A percentile compares a stretch with the other conserved stretches of the same genome.
phyloP scores from a whole-genome alignment of 225 moss, liverwort and hornwort genomes.

The Ulota crispa region DNA sequence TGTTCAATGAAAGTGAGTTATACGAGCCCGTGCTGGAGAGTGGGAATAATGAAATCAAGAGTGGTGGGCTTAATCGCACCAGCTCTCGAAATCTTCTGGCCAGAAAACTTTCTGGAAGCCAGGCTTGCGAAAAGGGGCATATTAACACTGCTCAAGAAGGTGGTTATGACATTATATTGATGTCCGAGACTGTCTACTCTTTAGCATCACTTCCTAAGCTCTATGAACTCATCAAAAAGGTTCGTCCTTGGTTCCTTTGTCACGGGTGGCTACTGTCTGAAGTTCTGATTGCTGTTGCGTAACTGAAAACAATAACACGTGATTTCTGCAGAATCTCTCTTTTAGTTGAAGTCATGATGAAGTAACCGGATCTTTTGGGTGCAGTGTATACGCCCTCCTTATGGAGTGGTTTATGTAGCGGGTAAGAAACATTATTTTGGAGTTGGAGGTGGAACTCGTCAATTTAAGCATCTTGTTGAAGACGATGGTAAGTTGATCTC shows the following conservation, averaged over 20 bases:
- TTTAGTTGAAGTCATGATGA: background rate
- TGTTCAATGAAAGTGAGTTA: constrained; percentile 48
- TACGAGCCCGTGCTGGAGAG: constrained; percentile 43
- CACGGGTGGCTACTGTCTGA: constrained; percentile 6
- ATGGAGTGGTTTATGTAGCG: constrained; percentile 91
- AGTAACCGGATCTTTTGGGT: constrained; percentile 18
- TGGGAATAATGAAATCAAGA: constrained; percentile 38
- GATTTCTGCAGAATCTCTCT: background rate
- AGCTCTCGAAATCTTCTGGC: constrained; percentile 54
- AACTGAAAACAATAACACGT: background rate
- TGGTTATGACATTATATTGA: constrained; percentile 91
- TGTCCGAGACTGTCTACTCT: constrained; percentile 98
- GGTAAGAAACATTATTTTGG: constrained; percentile 96
- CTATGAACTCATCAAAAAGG: constrained; percentile 90
- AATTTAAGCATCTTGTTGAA: constrained; percentile 84
- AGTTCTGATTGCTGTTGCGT: constrained; percentile 8
- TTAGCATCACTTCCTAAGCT: constrained; percentile 83
- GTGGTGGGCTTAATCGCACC: constrained; percentile 44
- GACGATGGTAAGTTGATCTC: constrained; percentile 60
- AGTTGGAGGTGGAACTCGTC: constrained; percentile 88
- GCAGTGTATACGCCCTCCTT: constrained; percentile 92
- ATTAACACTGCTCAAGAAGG: constrained; percentile 72
- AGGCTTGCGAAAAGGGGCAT: constrained; percentile 83
- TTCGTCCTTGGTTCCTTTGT: constrained; percentile 27
- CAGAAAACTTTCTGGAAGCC: constrained; percentile 70